Evolutionary conservation across 805 yeast genomes (phyloP).

Genomic region (Suhomyces sp.): DNA sequence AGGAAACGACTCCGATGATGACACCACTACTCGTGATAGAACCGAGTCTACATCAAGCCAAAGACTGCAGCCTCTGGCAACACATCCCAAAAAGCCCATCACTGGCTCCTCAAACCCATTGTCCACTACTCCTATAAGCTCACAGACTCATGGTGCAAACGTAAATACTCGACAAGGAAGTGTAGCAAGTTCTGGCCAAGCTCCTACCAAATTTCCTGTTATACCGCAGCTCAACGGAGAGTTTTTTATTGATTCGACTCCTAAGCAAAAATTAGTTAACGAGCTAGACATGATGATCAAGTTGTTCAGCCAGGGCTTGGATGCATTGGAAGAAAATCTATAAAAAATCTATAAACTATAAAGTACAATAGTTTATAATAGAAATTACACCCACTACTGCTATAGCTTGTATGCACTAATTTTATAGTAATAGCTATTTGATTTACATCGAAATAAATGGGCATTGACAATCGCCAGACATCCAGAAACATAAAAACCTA

Average conservation of each 20-base stretch:
- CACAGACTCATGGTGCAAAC: constrained; percentile 1
- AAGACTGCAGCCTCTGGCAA: neutral
- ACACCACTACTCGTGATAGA: neutral
- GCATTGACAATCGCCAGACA: too few relatives aligned
- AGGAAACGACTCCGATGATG: constrained; percentile 1
- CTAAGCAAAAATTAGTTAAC: constrained; percentile 30
- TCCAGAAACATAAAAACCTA: too few relatives aligned
- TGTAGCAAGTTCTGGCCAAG: neutral
- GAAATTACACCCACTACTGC: too few relatives aligned
- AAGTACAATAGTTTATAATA: too few relatives aligned
- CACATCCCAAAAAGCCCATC: constrained; percentile 1
- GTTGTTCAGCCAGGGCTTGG: constrained; percentile 38
- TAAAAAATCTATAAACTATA: neutral
- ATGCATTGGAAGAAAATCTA: constrained; percentile 32
- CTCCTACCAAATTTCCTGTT: constrained; percentile 27
- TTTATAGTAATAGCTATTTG: too few relatives aligned
- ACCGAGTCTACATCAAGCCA: neutral
- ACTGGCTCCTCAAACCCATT: neutral
- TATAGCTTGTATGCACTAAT: too few relatives aligned
- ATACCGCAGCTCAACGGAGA: constrained; percentile 38
- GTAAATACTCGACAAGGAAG: constrained; percentile 10
- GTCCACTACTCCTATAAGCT: neutral
- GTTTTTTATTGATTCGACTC: constrained; percentile 36
- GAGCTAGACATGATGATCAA: constrained; percentile 40
- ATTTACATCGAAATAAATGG: too few relatives aligned